Conservation (phyloP, 2,329 filamentous ascomycete species). For the Cercospora beticola region DNA sequence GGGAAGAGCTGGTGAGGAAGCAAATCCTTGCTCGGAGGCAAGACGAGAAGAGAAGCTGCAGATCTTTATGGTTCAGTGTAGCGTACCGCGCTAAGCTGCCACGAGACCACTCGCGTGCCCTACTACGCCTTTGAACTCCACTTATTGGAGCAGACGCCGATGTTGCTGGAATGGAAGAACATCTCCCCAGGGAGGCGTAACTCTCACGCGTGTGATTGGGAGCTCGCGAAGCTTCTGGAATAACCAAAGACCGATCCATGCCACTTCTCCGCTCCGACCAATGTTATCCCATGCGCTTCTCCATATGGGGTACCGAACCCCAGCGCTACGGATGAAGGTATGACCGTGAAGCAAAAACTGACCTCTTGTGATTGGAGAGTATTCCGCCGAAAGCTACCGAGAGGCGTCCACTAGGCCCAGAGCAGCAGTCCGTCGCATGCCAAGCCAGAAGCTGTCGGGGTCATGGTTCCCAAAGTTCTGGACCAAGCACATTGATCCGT, state of each 20-base stretch:
- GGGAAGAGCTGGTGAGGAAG: not conserved
- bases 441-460: not conserved
- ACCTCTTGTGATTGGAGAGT: not conserved
- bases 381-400: not conserved
- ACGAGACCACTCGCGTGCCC: constrained; percentile 9
- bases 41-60: not conserved
- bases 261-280: not conserved
- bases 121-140: not conserved
- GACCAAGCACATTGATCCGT: not conserved
- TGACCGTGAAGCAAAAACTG: not conserved
- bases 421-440: not conserved
- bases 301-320: not conserved
- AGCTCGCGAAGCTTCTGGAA: not conserved
- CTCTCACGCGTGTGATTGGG: constrained; percentile 1
- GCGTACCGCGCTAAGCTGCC: constrained; percentile 4
- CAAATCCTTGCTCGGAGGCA: not conserved
- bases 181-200: not conserved
- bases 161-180: constrained; percentile 13
- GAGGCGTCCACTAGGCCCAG: not conserved
- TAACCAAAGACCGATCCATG: constrained; percentile 6
- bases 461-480: not conserved
- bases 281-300: not conserved
- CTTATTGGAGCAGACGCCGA: constrained; percentile 7
- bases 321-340: constrained; percentile 5
- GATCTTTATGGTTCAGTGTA: constrained; percentile 11